A percentile compares a stretch with the other conserved stretches of the same genome.
These are phyloP conservation scores for Cercospora janseana DNA, from an alignment of 2,329 filamentous ascomycete genomes.

Conservation along the genomic window DNA sequence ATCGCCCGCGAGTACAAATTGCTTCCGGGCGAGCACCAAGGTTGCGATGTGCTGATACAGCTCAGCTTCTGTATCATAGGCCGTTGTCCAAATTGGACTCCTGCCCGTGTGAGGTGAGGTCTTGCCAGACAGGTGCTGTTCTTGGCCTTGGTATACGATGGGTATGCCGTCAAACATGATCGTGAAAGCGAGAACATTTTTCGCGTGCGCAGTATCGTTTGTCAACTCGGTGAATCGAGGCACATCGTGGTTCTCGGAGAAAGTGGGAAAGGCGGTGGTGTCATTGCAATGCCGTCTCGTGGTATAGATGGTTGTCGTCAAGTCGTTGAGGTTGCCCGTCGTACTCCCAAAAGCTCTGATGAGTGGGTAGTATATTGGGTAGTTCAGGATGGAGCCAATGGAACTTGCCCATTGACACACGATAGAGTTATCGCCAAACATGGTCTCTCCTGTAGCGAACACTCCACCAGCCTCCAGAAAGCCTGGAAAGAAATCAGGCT, in stretches of 20 bases:
- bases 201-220: slow-evolving; percentile 38
- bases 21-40: slow-evolving; percentile 46
- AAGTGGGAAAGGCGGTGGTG: slow-evolving; percentile 40
- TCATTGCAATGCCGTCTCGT: slow-evolving; percentile 41
- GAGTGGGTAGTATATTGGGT: slow-evolving; percentile 42
- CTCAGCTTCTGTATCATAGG: slow-evolving; percentile 41
- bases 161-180: slow-evolving; percentile 46
- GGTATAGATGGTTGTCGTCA: slow-evolving; percentile 38
- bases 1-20: slow-evolving; percentile 41
- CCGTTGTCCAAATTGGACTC: slow-evolving; percentile 41
- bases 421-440: slow-evolving; percentile 35
- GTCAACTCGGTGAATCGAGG: slow-evolving; percentile 42
- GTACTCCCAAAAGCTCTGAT: slow-evolving; percentile 40
- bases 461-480: slow-evolving; percentile 39
- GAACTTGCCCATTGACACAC: slow-evolving; percentile 40
- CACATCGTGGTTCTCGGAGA: slow-evolving; percentile 45
- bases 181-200: slow-evolving; percentile 42
- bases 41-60: slow-evolving; percentile 44
- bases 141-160: slow-evolving; percentile 45
- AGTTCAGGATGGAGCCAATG: slow-evolving; percentile 42
- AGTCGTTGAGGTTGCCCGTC: slow-evolving; percentile 39
- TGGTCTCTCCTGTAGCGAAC: slow-evolving; percentile 42
- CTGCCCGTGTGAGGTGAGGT: slow-evolving; percentile 37
- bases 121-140: slow-evolving; percentile 42
- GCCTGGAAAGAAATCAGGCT: slow-evolving; percentile 38